Conservation (phyloP, 768 basidiomycete genomes). For the Gautieria morchelliformis region DNA sequence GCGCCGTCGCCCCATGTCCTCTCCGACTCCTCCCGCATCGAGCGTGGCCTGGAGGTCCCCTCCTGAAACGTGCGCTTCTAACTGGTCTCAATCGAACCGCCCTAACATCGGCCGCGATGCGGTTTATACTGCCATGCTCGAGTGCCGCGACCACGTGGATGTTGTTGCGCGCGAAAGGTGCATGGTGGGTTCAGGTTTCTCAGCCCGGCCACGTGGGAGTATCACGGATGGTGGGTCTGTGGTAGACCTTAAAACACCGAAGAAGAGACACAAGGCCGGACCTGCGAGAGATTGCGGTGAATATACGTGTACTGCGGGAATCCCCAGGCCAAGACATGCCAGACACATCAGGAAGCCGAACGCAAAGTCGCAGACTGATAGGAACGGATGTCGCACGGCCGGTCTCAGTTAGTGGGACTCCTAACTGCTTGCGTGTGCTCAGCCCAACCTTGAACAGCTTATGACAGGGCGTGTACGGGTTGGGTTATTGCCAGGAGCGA, state of each 20-base stretch:
- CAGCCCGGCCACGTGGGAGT: slow-evolving; percentile 41
- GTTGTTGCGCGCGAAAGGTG: slow-evolving; percentile 56
- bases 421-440: no score
- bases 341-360: no score
- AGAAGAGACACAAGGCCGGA: slow-evolving; percentile 76
- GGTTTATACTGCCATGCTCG: slow-evolving; percentile 40
- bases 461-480: no score
- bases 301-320: background rate
- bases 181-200: slow-evolving; percentile 23
- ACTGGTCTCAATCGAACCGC: slow-evolving; percentile 80
- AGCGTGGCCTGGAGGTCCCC: slow-evolving; percentile 70
- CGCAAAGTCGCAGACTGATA: no score
- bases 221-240: slow-evolving; percentile 76
- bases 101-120: slow-evolving; percentile 72
- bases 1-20: slow-evolving; percentile 31
- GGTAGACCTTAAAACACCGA: slow-evolving; percentile 68
- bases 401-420: no score
- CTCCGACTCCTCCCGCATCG: slow-evolving; percentile 43
- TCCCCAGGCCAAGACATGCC: background rate
- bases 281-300: slow-evolving; percentile 33
- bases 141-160: slow-evolving; percentile 78
- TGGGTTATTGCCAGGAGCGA: no score
- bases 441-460: no score
- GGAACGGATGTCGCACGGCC: no score
- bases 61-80: slow-evolving; percentile 79